Evolutionary conservation across 306 rosid species (phyloP).

Genomic region (Citrullus colocynthis): DNA sequence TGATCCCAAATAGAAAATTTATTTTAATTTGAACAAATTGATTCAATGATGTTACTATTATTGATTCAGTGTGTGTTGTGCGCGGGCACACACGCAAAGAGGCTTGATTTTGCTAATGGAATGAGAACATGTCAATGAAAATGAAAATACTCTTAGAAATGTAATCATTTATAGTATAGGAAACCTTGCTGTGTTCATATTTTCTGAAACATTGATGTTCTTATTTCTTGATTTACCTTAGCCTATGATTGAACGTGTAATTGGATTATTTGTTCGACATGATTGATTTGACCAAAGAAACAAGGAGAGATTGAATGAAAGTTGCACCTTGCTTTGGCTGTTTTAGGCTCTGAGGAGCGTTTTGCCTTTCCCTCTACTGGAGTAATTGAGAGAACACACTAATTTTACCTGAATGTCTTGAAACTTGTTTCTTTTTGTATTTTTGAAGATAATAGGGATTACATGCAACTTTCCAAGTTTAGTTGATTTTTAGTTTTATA

Average conservation of each 20-base stretch:
- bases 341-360: neutral
- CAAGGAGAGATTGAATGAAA: neutral
- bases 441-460: neutral
- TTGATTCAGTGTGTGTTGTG: neutral
- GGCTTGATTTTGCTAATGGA: neutral
- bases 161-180: neutral
- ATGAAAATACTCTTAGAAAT: neutral
- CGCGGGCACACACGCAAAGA: neutral
- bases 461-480: neutral
- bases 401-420: neutral
- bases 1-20: too few relatives aligned
- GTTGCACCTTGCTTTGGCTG: neutral
- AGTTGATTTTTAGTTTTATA: neutral
- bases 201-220: neutral
- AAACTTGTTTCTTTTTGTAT: neutral
- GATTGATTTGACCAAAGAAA: neutral
- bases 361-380: neutral
- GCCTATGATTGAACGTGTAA: neutral
- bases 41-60: too few relatives aligned
- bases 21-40: too few relatives aligned
- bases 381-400: neutral
- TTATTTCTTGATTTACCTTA: neutral
- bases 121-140: neutral
- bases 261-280: neutral
- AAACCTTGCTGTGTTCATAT: neutral